Evolutionary conservation across 306 rosid genomes (phyloP), one percentile per base, ranked within the genome.

Genomic region (Quercus glauca): DNA sequence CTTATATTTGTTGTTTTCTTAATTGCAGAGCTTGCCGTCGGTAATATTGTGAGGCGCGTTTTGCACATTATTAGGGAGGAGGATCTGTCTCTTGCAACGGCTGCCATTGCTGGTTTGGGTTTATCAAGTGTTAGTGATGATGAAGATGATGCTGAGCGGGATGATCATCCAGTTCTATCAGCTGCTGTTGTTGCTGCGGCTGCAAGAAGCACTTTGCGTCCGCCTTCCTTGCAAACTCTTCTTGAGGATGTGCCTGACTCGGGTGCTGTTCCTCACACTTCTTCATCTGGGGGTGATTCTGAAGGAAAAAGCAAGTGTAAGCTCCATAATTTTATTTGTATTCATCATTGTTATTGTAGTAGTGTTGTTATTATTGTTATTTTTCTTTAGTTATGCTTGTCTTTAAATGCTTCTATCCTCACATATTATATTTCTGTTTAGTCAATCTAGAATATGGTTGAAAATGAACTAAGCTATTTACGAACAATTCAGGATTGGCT

Each of bases 171-270:
- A 4, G 91, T 69, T 82, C 83, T 96, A 74, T 93, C 99, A 68
- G 97, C 97, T 1, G 97, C 94, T 77, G 92, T 80, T 80, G 97
- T 92, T 81, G 99, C 98, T 75, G 98, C 98, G 64, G 93, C 97
- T 80, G 94, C 98, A 58, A 96, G 99, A 85, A 93, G 97, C 82
- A 90, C 98, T 72, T 85, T 93, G 85, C 96, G 97, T 45, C 97
- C 99, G 3, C 98, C 98, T 37, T 96, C 99, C 74, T 89, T 96
- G 90, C 98, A 96, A 83, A 89, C 98, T 55, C 99, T 96, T 80
- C 94, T 96, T 10, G 99, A 96, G 88, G 97, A 89, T 77, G 21
- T 83, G 29, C 89, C 94, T 78, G 89, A 85, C 68, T 76, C 91
- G 61, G 81, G 94, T 28, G 91, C 91, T 56, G 23, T 80, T 71